Percentiles rank a stretch among this genome's conserved stretches.
Conservation (phyloP, 208 protist species). For the Phytomonas francai region DNA sequence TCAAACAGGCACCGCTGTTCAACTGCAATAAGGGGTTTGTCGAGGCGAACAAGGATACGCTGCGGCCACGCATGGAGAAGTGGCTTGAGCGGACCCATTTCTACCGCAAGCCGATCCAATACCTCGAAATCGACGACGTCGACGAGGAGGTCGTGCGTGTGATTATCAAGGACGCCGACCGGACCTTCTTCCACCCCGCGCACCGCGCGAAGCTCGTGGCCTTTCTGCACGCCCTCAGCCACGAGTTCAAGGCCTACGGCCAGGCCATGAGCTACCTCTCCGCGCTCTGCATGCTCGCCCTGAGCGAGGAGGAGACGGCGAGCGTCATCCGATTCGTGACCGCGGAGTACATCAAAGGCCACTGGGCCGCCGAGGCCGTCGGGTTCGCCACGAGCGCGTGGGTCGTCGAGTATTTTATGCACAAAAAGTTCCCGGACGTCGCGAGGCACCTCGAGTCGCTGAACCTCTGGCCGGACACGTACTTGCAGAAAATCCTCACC, state of each 20-base stretch:
- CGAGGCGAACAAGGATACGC: conserved; percentile 38
- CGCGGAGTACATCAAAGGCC: conserved; percentile 71
- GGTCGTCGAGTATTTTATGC: conserved; percentile 83
- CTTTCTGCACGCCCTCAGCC: conserved; percentile 73
- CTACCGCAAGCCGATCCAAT: conserved; percentile 53
- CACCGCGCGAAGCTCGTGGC: conserved; percentile 70
- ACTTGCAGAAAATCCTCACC: conserved; percentile 88
- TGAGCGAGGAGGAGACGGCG: conserved; percentile 78
- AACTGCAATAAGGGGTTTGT: conserved; percentile 84
- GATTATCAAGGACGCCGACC: conserved; percentile 88
- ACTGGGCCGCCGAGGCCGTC: conserved; percentile 85
- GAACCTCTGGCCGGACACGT: conserved; percentile 88
- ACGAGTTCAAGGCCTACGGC: conserved; percentile 81
- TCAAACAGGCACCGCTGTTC: conserved; percentile 51
- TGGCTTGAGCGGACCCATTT: conserved; percentile 61
- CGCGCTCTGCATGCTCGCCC: conserved; percentile 73
- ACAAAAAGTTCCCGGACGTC: conserved; percentile 58
- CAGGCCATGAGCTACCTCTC: conserved; percentile 90
- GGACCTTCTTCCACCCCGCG: conserved; percentile 71
- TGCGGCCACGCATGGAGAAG: conserved; percentile 52
- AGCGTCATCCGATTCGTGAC: conserved; percentile 69
- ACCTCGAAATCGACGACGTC: conserved; percentile 71
- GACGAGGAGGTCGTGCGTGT: conserved; percentile 84
- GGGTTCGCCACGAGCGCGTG: conserved; percentile 85
- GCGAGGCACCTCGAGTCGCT: conserved; percentile 65